A percentile compares a stretch with the other conserved stretches of the same genome.
phyloP scores from a whole-genome alignment of 495 filamentous ascomycete species.

The Aspergillus indologenus region DNA sequence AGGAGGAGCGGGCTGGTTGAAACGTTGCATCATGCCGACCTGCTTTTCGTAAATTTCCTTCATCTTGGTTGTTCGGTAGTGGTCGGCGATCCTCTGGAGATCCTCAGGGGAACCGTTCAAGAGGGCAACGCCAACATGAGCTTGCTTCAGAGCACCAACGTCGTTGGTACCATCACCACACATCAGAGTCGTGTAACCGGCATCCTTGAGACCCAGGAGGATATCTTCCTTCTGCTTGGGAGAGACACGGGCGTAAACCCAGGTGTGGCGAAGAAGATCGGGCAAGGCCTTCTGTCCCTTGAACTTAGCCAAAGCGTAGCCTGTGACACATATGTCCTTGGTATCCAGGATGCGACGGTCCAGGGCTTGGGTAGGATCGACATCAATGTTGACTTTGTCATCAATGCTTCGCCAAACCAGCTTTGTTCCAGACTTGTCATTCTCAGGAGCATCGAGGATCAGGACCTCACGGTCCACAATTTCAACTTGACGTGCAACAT shows the following conservation, averaged over 20 bases:
- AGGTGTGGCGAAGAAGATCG: slow-evolving; percentile 78
- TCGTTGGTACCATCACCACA: slow-evolving; percentile 99
- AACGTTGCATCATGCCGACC: slow-evolving; percentile 79
- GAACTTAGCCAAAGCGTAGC: slow-evolving; percentile 88
- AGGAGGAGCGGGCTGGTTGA: slow-evolving; percentile 87
- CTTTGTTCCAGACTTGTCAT: slow-evolving; percentile 75
- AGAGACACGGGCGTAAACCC: slow-evolving; percentile 98
- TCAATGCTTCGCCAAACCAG: slow-evolving; percentile 95
- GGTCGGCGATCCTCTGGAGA: slow-evolving; percentile 84
- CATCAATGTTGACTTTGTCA: slow-evolving; percentile 81
- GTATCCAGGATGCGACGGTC: slow-evolving; percentile 75
- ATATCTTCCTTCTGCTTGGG: slow-evolving; percentile 99
- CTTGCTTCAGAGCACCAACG: slow-evolving; percentile 96
- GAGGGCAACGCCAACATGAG: slow-evolving; percentile 93
- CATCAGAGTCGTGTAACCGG: slow-evolving; percentile 97
- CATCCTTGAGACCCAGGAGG: slow-evolving; percentile 88
- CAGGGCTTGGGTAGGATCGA: slow-evolving; percentile 77
- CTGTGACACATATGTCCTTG: slow-evolving; percentile 95
- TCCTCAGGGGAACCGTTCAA: slow-evolving; percentile 93
- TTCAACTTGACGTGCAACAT: slow-evolving; percentile 93
- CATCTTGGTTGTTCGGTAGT: slow-evolving; percentile 91
- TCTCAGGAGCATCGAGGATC: slow-evolving; percentile 91
- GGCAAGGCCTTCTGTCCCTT: slow-evolving; percentile 71
- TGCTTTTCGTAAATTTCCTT: slow-evolving; percentile 99
- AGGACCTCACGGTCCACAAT: slow-evolving; percentile 95